These are phyloP conservation scores for Fraxinus dipetala DNA, from an alignment of 305 asterid genomes.

Conservation along the genomic window DNA sequence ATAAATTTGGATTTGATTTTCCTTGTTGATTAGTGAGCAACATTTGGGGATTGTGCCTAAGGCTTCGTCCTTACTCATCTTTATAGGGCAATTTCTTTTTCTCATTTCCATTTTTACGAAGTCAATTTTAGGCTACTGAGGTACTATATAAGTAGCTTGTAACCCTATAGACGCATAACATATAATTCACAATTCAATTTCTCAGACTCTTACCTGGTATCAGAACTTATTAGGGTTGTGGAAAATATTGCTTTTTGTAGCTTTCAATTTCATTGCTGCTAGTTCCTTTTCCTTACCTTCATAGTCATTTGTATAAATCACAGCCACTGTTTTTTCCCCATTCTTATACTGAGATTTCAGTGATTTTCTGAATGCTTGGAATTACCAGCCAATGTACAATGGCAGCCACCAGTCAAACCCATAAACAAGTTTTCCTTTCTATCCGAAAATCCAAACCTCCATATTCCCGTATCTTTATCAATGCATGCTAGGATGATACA, in stretches of 20 bases:
- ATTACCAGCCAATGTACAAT: not conserved
- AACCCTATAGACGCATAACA: not conserved
- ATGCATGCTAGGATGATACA: not conserved
- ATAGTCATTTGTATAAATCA: not conserved
- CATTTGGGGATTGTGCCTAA: not conserved
- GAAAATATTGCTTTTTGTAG: not conserved
- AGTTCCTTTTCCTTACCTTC: not conserved
- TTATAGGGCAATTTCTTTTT: not conserved
- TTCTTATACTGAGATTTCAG: not conserved
- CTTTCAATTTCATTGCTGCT: not conserved
- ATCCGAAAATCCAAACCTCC: not conserved
- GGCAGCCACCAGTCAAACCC: not conserved
- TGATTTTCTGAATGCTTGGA: not conserved
- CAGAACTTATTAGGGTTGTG: not conserved
- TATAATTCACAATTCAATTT: not conserved
- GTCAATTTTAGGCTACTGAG: not conserved
- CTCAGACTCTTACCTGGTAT: not conserved
- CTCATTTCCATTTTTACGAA: not conserved
- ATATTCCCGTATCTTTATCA: not conserved
- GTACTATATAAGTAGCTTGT: not conserved
- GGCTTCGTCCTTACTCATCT: not conserved
- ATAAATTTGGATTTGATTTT: not conserved
- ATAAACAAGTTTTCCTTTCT: not conserved
- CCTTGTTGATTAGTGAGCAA: not conserved
- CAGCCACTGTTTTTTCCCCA: not conserved